Percentiles rank a stretch among this genome's conserved stretches.
Conservation (phyloP, 2,329 filamentous ascomycete species). For the Atkinsonella hypoxylon region DNA sequence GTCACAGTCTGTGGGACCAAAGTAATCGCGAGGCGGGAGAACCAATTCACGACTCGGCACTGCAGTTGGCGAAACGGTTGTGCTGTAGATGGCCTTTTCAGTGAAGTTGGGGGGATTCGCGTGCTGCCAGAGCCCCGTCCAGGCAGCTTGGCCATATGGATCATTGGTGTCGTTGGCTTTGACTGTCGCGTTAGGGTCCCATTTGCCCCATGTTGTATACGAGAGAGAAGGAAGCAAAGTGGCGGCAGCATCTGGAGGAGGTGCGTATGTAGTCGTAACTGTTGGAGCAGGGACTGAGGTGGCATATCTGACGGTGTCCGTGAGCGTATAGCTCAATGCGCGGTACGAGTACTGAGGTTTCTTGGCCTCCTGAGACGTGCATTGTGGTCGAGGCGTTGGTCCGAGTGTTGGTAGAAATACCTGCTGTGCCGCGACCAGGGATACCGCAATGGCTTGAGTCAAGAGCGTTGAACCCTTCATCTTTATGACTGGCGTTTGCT, state of each 20-base stretch:
- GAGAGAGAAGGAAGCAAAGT: constrained; percentile 16
- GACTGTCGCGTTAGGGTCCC: constrained; percentile 18
- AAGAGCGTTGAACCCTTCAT: constrained; percentile 1
- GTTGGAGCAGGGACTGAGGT: constrained; percentile 19
- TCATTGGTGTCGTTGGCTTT: constrained; percentile 18
- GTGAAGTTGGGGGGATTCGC: constrained; percentile 24
- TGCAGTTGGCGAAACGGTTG: constrained; percentile 42
- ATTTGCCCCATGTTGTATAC: constrained; percentile 23
- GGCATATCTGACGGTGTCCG: constrained; percentile 21
- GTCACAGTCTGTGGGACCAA: constrained; percentile 34
- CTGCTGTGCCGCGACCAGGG: constrained; percentile 14
- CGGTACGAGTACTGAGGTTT: constrained; percentile 18
- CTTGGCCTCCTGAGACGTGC: constrained; percentile 9
- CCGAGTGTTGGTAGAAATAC: constrained; percentile 15
- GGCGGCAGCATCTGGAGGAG: constrained; percentile 15
- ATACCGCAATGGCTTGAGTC: background rate
- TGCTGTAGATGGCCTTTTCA: constrained; percentile 20
- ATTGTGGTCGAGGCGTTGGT: constrained; percentile 17
- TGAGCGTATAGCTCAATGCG: constrained; percentile 19
- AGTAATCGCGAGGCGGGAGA: constrained; percentile 40
- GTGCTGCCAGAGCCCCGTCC: constrained; percentile 21
- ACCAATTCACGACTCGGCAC: constrained; percentile 42
- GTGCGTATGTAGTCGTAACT: constrained; percentile 18
- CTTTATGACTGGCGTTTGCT: background rate
- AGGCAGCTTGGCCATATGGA: constrained; percentile 19